Conservation (phyloP, 2,329 filamentous ascomycete genomes). For the Hypoxylon sp. region DNA sequence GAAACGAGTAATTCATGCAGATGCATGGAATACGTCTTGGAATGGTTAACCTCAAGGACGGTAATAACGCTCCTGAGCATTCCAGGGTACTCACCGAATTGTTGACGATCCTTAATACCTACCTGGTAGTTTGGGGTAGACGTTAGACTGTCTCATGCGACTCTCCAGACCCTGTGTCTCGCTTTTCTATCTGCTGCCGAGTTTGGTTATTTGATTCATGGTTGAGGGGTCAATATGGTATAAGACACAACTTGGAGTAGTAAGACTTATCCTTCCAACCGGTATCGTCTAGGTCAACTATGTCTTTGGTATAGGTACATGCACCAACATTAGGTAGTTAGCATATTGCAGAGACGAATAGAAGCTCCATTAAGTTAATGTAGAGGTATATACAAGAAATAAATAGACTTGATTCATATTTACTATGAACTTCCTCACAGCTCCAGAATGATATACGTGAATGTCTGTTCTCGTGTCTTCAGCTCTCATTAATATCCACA, state of each 20-base stretch:
- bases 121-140: no score
- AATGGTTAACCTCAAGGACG: no score
- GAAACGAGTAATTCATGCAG: no score
- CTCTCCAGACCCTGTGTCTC: neutral
- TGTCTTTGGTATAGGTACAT: neutral
- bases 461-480: slow-evolving; percentile 11
- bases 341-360: neutral
- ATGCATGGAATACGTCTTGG: no score
- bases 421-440: neutral
- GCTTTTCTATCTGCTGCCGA: neutral
- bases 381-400: slow-evolving; percentile 29
- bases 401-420: slow-evolving; percentile 4
- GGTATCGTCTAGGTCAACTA: neutral
- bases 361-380: slow-evolving; percentile 12
- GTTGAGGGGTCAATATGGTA: neutral
- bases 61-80: no score
- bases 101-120: no score
- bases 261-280: neutral
- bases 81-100: no score
- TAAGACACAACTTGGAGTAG: neutral
- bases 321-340: neutral
- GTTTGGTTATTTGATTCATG: neutral
- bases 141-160: no score
- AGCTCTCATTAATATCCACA: slow-evolving; percentile 11
- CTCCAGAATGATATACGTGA: neutral